These are phyloP conservation scores for Nicotiana tomentosiformis DNA, from an alignment of 257 asterid genomes.

Conservation along the genomic window DNA sequence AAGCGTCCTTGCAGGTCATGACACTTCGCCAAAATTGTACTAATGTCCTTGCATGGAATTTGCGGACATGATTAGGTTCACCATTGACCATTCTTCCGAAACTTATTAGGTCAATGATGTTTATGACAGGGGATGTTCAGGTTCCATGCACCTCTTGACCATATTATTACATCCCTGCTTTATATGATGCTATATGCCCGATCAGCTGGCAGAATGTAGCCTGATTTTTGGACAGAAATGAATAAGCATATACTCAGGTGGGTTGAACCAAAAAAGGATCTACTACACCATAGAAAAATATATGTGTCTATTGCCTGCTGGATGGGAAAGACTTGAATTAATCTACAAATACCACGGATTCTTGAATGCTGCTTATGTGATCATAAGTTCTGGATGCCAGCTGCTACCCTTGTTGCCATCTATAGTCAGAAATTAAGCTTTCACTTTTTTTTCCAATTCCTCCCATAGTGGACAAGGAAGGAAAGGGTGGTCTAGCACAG, in stretches of 20 bases:
- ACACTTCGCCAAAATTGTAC: neutral
- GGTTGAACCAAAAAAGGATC: constrained; percentile 5
- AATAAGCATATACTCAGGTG: neutral
- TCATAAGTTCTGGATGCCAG: neutral
- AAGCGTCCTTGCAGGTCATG: neutral
- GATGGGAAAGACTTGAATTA: neutral
- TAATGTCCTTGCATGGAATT: neutral
- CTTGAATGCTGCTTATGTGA: neutral
- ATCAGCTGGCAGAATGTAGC: neutral
- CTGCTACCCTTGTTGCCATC: neutral
- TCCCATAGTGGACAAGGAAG: neutral
- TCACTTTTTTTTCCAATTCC: neutral
- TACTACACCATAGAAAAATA: neutral
- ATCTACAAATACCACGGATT: neutral
- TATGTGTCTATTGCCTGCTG: neutral
- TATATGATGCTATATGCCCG: neutral
- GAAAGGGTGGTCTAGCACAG: neutral
- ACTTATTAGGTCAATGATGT: neutral
- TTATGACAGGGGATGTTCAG: neutral
- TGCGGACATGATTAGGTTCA: neutral
- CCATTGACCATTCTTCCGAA: neutral
- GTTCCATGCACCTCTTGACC: neutral
- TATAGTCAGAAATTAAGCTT: neutral
- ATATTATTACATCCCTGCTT: neutral
- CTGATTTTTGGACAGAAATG: neutral